A percentile compares a stretch with the other conserved stretches of the same genome.
Conservation (phyloP, 345 rosid genomes). For the sweet orange (Citrus sinensis) region DVS_A1.0 CM039161.1:21034501-21035000, state of each 20-base stretch:
- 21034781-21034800: conserved; percentile 4
- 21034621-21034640: background rate
- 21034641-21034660: background rate
- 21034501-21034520: background rate
- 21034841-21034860: conserved; percentile 72
- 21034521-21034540: background rate
- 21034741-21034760: background rate
- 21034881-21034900: conserved; percentile 77
- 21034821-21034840: conserved; percentile 12
- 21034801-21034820: background rate
- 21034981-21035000: background rate
- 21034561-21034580: background rate
- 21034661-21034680: background rate
- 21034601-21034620: background rate
- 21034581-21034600: no score
- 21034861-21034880: conserved; percentile 77
- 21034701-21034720: background rate
- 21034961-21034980: conserved; percentile 43
- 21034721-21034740: background rate
- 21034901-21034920: conserved; percentile 60
- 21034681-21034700: background rate
- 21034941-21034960: conserved; percentile 83
- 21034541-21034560: background rate
- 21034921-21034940: conserved; percentile 57
- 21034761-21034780: background rate